Evolutionary conservation across 345 rosid genomes (phyloP).

Genomic region (Zanthoxylum bungeanum): DNA sequence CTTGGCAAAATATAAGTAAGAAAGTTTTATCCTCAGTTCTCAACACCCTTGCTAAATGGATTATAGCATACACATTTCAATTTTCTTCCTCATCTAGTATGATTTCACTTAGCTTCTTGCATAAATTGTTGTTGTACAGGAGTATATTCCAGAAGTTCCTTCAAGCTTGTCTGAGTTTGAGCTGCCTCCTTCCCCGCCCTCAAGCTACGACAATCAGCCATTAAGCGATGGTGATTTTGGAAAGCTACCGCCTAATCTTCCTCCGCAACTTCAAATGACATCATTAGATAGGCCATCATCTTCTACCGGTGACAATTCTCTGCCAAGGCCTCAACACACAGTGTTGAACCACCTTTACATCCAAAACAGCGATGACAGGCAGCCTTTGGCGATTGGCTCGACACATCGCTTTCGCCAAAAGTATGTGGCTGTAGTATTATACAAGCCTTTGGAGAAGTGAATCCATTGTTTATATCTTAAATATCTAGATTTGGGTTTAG

Average conservation of each 20-base stretch:
- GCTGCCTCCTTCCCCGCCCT: constrained; percentile 53
- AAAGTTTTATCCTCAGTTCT: background rate
- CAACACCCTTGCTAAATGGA: background rate
- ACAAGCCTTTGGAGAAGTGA: constrained; percentile 40
- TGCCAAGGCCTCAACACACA: constrained; percentile 34
- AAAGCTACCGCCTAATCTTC: constrained; percentile 57
- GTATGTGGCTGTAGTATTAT: constrained; percentile 43
- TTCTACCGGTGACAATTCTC: constrained; percentile 6
- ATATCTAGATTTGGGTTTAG: background rate
- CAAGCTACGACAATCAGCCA: constrained; percentile 43
- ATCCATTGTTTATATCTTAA: background rate
- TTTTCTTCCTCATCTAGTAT: background rate
- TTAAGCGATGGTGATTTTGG: constrained; percentile 39
- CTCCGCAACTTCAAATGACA: constrained; percentile 44
- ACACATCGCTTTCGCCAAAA: constrained; percentile 46
- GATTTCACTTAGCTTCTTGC: background rate
- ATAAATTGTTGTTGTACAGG: constrained; percentile 27
- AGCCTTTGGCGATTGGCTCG: constrained; percentile 39
- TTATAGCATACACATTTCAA: background rate
- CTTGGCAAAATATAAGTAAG: background rate
- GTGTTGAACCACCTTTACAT: constrained; percentile 43
- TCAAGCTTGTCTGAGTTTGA: constrained; percentile 43
- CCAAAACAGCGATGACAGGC: constrained; percentile 25
- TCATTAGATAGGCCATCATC: constrained; percentile 23
- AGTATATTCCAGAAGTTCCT: constrained; percentile 38